Evolutionary conservation across 768 basidiomycete genomes (phyloP), one percentile per base, ranked within the genome.

Genomic region (Exidia glandulosa): DNA sequence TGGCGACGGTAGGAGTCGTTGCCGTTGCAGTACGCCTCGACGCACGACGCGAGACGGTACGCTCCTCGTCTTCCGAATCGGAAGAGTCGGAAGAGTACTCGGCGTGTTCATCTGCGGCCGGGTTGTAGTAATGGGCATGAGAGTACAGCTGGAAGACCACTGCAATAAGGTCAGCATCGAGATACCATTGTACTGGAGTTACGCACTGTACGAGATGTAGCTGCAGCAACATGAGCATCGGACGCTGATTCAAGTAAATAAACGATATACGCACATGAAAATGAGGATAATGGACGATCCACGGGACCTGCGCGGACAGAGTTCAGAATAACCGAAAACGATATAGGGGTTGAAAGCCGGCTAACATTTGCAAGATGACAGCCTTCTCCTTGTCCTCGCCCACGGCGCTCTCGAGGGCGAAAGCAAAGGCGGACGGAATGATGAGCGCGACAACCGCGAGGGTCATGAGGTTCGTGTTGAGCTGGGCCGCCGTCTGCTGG

Each of bases 121-220:
- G 36, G 55, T 37, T 55, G 71, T 77, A 78, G 23, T 77, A 66
- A 60, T 76, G 72, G 59, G 74, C 75, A 64, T 81, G 80, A 6
- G 79, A 78, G 68, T 78, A 79, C 70, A 81, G 79, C 64, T 81
- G 80, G 71, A 81, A 81, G 57, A 33, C 31, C 13, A 55, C n/a
- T n/a, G n/a, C n/a, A n/a, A n/a, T n/a, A n/a, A n/a, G n/a, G n/a
- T n/a, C n/a, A n/a, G n/a, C n/a, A n/a, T n/a, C n/a, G n/a, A n/a
- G n/a, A n/a, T n/a, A n/a, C n/a, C n/a, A n/a, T n/a, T n/a, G n/a
- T n/a, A n/a, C n/a, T n/a, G n/a, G n/a, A n/a, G n/a, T n/a, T n/a
- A n/a, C n/a, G n/a, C n/a, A n/a, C n/a, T 25, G 33, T 59, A 13
- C 45, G 47, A 32, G 32, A 66, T 59, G 61, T 70, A 81, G 65